phyloP scores from a whole-genome alignment of 2,329 filamentous ascomycete genomes.

The Penicillium sp. region DNA sequence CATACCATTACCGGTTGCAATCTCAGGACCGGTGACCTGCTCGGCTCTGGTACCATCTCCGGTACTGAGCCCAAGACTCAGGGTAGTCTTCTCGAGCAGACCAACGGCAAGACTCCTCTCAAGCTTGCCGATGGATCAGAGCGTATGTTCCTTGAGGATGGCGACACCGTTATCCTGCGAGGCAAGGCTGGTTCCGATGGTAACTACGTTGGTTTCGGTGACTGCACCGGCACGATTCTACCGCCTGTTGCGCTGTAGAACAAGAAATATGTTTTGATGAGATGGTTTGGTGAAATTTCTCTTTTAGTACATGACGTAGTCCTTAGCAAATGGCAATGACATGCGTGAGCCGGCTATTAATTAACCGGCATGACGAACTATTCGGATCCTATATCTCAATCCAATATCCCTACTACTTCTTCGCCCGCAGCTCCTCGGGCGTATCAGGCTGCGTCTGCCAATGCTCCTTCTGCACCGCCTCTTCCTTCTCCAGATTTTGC shows the following conservation, averaged over 20 bases:
- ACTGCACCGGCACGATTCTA: constrained; percentile 62
- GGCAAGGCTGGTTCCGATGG: constrained; percentile 64
- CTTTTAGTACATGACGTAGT: constrained; percentile 5
- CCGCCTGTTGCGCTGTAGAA: constrained; percentile 38
- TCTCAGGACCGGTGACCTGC: constrained; percentile 66
- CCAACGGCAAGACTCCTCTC: constrained; percentile 61
- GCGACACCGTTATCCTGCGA: constrained; percentile 63
- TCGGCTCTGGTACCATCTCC: constrained; percentile 75
- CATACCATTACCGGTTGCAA: constrained; percentile 73
- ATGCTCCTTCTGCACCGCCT: constrained; percentile 51
- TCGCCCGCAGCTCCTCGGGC: constrained; percentile 43
- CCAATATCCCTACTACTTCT: constrained; percentile 1
- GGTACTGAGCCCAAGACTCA: constrained; percentile 56
- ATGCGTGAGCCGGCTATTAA: neutral
- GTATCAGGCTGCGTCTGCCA: constrained; percentile 55
- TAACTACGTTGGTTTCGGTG: constrained; percentile 70
- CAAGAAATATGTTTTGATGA: constrained; percentile 6
- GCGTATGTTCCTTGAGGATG: constrained; percentile 68
- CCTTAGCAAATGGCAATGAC: constrained; percentile 4
- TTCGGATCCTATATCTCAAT: neutral
- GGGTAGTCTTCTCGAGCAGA: constrained; percentile 70
- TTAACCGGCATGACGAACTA: neutral
- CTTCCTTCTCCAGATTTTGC: constrained; percentile 45
- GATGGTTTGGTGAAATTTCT: constrained; percentile 3
- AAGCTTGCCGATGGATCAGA: constrained; percentile 61